A percentile compares a stretch with the other conserved stretches of the same genome.
Evolutionary conservation across 164 flowering plant genomes (phyloP).

Genomic region (Nelumbo lutea): DNA sequence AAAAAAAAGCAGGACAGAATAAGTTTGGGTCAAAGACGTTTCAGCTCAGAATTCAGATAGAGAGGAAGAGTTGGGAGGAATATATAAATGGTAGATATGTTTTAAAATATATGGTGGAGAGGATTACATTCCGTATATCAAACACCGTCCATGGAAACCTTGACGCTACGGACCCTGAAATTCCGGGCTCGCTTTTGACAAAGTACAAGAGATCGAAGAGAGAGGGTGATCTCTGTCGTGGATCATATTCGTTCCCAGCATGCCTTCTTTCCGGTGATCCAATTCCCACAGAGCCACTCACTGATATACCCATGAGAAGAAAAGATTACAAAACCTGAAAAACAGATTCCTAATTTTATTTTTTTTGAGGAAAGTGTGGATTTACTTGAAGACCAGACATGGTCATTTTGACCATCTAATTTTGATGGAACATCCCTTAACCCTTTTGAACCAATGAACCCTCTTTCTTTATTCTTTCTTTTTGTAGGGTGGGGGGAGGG

Average conservation of each 20-base stretch:
- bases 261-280: neutral
- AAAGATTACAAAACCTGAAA: neutral
- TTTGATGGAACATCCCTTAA: too few species aligned
- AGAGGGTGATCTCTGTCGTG: slow-evolving; percentile 12
- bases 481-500: too few species aligned
- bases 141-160: slow-evolving; percentile 20
- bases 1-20: slow-evolving; percentile 4
- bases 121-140: neutral
- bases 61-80: neutral
- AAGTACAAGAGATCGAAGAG: slow-evolving; percentile 9
- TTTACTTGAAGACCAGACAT: neutral
- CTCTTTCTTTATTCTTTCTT: too few species aligned
- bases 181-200: slow-evolving; percentile 23
- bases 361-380: neutral
- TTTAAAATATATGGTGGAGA: too few species aligned
- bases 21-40: slow-evolving; percentile 37
- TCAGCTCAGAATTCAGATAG: slow-evolving; percentile 6
- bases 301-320: neutral
- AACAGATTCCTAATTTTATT: neutral
- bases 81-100: neutral
- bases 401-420: too few species aligned
- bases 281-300: neutral
- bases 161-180: slow-evolving; percentile 13
- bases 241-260: neutral
- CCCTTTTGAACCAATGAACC: too few species aligned